These are phyloP conservation scores for Metschnikowia reukaufii DNA, from an alignment of 805 yeast species.

Conservation along the genomic window DNA sequence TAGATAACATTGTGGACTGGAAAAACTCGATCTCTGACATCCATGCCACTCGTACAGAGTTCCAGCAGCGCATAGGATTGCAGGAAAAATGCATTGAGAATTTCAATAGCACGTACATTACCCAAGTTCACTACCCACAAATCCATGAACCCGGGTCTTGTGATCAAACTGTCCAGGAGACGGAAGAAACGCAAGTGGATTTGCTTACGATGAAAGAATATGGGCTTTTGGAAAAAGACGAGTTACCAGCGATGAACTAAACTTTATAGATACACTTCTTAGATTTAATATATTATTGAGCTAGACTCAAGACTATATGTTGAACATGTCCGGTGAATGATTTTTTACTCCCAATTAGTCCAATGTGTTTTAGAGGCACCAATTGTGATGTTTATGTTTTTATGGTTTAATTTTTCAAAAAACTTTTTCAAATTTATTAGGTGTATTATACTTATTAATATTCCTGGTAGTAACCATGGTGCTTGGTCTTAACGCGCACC, in stretches of 20 bases:
- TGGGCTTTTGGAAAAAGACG: constrained; percentile 16
- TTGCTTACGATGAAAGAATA: constrained; percentile 10
- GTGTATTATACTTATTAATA: too few relatives aligned
- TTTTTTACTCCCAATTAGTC: too few relatives aligned
- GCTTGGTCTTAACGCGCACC: too few relatives aligned
- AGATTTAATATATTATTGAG: too few relatives aligned
- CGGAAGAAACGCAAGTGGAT: constrained; percentile 9
- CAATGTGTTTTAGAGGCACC: too few relatives aligned
- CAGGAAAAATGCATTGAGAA: constrained; percentile 28
- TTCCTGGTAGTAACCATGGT: too few relatives aligned
- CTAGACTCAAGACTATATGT: too few relatives aligned
- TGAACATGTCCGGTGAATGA: too few relatives aligned
- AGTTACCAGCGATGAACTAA: constrained; percentile 7
- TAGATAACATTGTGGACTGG: constrained; percentile 28
- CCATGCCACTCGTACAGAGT: constrained; percentile 22
- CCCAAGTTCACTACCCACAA: constrained; percentile 15
- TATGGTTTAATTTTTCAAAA: too few relatives aligned
- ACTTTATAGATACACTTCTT: too few relatives aligned
- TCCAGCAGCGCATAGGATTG: constrained; percentile 22
- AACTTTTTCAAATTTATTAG: too few relatives aligned
- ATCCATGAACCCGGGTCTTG: constrained; percentile 4
- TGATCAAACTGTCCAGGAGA: background rate
- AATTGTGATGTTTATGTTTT: too few relatives aligned
- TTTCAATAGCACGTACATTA: constrained; percentile 15
- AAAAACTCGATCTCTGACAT: constrained; percentile 29